Conservation (phyloP, 257 asterid species). For the Nicotiana tabacum region DNA sequence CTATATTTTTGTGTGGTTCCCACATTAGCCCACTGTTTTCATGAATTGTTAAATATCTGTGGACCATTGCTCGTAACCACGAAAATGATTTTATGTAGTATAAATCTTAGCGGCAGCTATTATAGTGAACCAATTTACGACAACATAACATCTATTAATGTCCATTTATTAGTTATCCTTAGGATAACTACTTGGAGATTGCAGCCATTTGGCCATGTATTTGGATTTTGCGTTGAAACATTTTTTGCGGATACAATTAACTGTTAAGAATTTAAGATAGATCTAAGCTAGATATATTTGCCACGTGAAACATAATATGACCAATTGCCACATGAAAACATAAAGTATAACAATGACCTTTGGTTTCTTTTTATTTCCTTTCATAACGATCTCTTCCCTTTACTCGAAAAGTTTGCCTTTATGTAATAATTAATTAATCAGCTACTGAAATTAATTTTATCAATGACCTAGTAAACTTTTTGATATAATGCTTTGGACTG, state of each 20-base stretch:
- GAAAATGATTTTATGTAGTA: background rate
- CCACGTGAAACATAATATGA: background rate
- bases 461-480: background rate
- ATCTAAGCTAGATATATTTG: background rate
- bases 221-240: background rate
- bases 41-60: background rate
- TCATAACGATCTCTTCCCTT: background rate
- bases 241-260: constrained; percentile 1
- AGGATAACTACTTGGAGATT: background rate
- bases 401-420: background rate
- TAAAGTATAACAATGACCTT: background rate
- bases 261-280: no score
- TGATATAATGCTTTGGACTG: background rate
- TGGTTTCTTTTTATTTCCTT: background rate
- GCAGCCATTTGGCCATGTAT: background rate
- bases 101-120: background rate
- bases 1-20: background rate
- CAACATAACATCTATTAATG: background rate
- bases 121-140: no score
- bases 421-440: background rate
- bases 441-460: background rate
- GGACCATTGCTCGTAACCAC: background rate
- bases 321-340: background rate
- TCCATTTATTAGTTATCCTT: background rate
- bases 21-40: background rate